These are phyloP conservation scores for Ramalina intermedia DNA, from an alignment of 495 filamentous ascomycete genomes.

Conservation along the genomic window DNA sequence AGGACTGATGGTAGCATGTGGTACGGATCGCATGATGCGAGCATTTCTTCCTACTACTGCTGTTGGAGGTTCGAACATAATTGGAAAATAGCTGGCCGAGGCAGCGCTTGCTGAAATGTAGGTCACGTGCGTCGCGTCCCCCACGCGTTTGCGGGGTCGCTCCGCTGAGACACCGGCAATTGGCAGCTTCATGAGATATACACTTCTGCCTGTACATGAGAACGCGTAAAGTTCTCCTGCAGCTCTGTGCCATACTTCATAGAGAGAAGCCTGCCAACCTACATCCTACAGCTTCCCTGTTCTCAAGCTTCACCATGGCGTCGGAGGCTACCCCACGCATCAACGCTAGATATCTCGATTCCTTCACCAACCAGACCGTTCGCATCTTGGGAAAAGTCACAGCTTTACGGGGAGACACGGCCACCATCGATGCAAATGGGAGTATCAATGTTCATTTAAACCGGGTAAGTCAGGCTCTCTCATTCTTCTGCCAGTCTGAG, in stretches of 20 bases:
- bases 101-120: not conserved
- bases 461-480: constrained; percentile 32
- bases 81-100: not conserved
- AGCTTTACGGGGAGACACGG: constrained; percentile 66
- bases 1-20: no score
- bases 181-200: no score
- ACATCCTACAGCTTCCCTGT: not conserved
- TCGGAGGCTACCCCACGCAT: constrained; percentile 16
- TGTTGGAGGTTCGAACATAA: no score
- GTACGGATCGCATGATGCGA: no score
- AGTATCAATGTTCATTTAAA: constrained; percentile 59
- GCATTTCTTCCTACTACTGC: no score
- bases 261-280: not conserved
- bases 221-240: no score
- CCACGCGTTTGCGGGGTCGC: not conserved
- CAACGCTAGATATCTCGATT: constrained; percentile 13
- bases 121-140: not conserved
- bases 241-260: no score
- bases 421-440: constrained; percentile 62
- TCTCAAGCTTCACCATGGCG: constrained; percentile 7
- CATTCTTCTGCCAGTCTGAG: no score
- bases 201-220: no score
- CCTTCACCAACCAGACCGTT: constrained; percentile 45
- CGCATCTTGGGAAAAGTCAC: constrained; percentile 76
- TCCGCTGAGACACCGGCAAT: not conserved